Percentiles rank a stretch among this genome's conserved stretches.
phyloP scores from a whole-genome alignment of 768 basidiomycete species.

The Pulveroboletus ravenelii region DNA sequence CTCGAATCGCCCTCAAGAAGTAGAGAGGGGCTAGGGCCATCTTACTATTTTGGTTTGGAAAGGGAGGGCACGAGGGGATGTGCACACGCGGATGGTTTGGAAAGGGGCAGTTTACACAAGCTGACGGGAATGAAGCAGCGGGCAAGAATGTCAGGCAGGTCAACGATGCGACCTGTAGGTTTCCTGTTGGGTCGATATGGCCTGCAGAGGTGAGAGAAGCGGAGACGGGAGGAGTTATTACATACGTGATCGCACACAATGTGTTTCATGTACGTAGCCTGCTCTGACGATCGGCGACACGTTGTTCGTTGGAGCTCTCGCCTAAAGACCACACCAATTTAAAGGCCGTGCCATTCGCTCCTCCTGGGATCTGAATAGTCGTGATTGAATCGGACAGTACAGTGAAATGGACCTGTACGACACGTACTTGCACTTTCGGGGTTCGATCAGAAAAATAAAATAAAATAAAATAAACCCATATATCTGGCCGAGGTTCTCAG shows the following conservation, averaged over 20 bases:
- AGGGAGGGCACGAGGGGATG: conserved; percentile 15
- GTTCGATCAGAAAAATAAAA: conserved; percentile 9
- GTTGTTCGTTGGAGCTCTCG: conserved; percentile 14
- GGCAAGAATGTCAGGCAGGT: background rate
- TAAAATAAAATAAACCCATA: conserved; percentile 4
- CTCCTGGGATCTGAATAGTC: conserved; percentile 12
- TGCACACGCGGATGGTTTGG: background rate
- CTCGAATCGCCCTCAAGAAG: conserved; percentile 9
- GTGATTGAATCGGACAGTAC: background rate
- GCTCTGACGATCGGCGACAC: conserved; percentile 25
- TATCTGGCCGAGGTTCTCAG: background rate
- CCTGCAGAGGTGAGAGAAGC: conserved; percentile 2
- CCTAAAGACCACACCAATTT: conserved; percentile 15
- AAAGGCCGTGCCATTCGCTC: conserved; percentile 10
- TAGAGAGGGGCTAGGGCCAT: background rate
- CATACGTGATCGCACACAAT: conserved; percentile 15
- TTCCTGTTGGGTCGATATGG: conserved; percentile 6
- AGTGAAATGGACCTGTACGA: conserved; percentile 5
- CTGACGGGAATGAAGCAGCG: conserved; percentile 22
- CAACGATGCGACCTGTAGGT: conserved; percentile 3
- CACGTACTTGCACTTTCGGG: background rate
- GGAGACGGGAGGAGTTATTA: conserved; percentile 12
- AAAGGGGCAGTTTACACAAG: conserved; percentile 1
- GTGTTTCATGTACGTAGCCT: conserved; percentile 20
- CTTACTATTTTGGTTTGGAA: conserved; percentile 10